A percentile compares a stretch with the other conserved stretches of the same genome.
Conservation (phyloP, 1,284 basidiomycete species). For the Heterobasidion irregulare region DNA sequence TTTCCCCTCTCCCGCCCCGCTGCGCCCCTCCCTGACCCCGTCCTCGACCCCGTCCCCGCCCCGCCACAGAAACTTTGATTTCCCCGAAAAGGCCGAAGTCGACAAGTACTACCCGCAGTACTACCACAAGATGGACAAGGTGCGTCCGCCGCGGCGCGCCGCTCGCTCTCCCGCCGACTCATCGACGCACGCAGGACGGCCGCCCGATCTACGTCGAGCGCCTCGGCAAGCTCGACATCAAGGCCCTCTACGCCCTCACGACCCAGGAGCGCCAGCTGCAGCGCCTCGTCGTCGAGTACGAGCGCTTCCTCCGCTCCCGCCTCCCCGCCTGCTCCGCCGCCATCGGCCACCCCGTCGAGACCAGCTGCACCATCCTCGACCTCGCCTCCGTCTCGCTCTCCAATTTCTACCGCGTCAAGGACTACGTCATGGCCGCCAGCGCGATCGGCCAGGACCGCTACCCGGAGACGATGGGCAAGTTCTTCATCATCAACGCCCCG, state of each 20-base stretch:
- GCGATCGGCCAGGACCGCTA: constrained; percentile 88
- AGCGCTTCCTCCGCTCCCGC: constrained; percentile 75
- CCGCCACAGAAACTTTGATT: constrained; percentile 71
- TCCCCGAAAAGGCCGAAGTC: constrained; percentile 78
- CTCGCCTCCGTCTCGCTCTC: constrained; percentile 75
- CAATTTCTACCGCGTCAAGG: constrained; percentile 89
- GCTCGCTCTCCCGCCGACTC: background rate
- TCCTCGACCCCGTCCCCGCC: background rate
- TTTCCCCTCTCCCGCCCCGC: background rate
- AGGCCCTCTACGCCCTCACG: constrained; percentile 74
- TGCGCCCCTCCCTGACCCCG: background rate
- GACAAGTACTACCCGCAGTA: constrained; percentile 94
- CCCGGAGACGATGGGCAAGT: constrained; percentile 93
- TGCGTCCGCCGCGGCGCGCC: constrained; percentile 20
- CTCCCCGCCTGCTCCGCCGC: constrained; percentile 77
- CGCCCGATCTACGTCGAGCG: constrained; percentile 94
- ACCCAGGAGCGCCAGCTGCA: constrained; percentile 86
- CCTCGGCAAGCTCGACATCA: constrained; percentile 86
- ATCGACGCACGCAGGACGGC: constrained; percentile 58
- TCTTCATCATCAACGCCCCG: constrained; percentile 94
- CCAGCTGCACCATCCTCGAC: constrained; percentile 98
- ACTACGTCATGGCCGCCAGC: constrained; percentile 80
- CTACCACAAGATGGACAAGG: constrained; percentile 96
- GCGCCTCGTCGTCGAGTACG: constrained; percentile 91
- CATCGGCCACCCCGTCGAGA: constrained; percentile 85